These are phyloP conservation scores for Trametes hirsuta DNA, from an alignment of 1,284 basidiomycete species.

Conservation along the genomic window DNA sequence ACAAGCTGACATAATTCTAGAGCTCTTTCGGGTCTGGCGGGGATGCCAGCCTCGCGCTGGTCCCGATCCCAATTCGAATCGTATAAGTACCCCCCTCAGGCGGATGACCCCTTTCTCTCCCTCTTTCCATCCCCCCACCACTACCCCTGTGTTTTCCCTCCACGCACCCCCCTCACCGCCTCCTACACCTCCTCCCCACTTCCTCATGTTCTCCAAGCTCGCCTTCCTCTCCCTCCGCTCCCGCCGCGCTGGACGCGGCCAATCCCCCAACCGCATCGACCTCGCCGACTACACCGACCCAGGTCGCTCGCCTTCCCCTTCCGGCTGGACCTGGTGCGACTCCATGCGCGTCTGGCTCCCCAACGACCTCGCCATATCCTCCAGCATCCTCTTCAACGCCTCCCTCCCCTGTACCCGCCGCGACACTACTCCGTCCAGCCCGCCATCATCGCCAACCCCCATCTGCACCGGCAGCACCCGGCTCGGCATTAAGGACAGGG, in stretches of 20 bases:
- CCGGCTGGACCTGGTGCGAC: slow-evolving; percentile 16
- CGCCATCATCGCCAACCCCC: neutral
- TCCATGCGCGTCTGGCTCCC: slow-evolving; percentile 19
- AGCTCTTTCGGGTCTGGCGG: no score
- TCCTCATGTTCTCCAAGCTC: neutral
- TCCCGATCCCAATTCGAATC: neutral
- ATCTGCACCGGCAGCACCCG: neutral
- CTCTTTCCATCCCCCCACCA: neutral
- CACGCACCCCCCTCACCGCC: neutral
- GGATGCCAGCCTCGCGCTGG: neutral
- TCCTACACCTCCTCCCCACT: no score
- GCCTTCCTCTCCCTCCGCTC: neutral
- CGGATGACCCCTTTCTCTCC: neutral
- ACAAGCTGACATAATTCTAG: no score
- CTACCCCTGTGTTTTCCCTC: neutral
- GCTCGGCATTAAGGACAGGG: neutral
- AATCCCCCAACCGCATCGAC: neutral
- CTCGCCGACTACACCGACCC: slow-evolving; percentile 10
- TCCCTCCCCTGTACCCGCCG: neutral
- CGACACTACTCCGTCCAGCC: neutral
- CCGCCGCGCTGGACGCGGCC: slow-evolving; percentile 6
- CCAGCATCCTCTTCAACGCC: slow-evolving; percentile 2
- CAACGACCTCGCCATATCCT: slow-evolving; percentile 1
- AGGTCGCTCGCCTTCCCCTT: neutral
- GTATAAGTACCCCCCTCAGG: neutral